Percentiles rank a stretch among this genome's conserved stretches.
Evolutionary conservation across 1,139 yeast genomes (phyloP).

Genomic region (Diutina mesorugosa): DNA sequence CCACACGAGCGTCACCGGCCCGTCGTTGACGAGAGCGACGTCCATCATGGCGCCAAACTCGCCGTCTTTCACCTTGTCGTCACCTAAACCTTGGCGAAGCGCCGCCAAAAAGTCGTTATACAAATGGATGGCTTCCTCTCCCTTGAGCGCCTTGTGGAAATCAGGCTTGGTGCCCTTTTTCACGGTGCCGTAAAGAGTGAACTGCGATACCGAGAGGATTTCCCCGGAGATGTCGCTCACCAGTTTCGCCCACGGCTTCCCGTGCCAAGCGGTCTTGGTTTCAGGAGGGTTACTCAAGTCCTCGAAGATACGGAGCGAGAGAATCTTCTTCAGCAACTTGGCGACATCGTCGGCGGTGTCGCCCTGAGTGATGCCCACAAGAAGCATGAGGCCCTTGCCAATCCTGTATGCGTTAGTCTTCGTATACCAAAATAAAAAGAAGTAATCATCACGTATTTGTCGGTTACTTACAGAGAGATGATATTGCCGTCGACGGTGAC

Average conservation of each 20-base stretch:
- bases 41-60: slow-evolving; percentile 97
- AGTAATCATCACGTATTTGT: background rate
- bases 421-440: background rate
- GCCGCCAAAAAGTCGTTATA: slow-evolving; percentile 47
- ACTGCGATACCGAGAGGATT: slow-evolving; percentile 69
- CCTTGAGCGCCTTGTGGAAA: slow-evolving; percentile 82
- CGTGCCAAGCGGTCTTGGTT: slow-evolving; percentile 36
- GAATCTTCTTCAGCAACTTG: slow-evolving; percentile 54
- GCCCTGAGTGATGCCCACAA: slow-evolving; percentile 71
- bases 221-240: slow-evolving; percentile 19
- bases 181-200: slow-evolving; percentile 73
- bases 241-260: slow-evolving; percentile 41
- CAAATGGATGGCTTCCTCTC: slow-evolving; percentile 46
- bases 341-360: slow-evolving; percentile 67
- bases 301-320: slow-evolving; percentile 61
- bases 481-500: slow-evolving; percentile 65
- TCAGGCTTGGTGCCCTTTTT: slow-evolving; percentile 87
- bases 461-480: slow-evolving; percentile 37
- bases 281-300: slow-evolving; percentile 24
- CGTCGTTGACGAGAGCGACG: slow-evolving; percentile 48
- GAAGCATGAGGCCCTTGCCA: slow-evolving; percentile 58
- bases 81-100: slow-evolving; percentile 43
- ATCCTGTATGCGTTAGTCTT: slow-evolving; percentile 17
- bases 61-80: slow-evolving; percentile 67
- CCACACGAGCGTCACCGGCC: slow-evolving; percentile 66